phyloP scores from a whole-genome alignment of 345 rosid species.

The Sisymbrium altissimum region DNA sequence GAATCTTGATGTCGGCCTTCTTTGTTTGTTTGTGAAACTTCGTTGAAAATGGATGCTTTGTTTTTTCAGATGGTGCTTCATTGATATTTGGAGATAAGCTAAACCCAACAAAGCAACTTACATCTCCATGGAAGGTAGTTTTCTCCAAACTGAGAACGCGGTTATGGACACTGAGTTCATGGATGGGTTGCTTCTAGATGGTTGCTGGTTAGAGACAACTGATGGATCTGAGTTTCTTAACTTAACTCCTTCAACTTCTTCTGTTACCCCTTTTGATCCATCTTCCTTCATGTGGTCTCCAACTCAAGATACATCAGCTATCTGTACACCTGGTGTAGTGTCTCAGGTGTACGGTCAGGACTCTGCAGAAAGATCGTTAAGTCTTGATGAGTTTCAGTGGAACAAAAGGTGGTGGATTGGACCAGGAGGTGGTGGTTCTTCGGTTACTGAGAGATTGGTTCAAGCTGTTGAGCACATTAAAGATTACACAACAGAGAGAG shows the following conservation, averaged over 20 bases:
- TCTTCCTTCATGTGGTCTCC: constrained; percentile 49
- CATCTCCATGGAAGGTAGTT: constrained; percentile 53
- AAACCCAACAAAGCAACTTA: neutral
- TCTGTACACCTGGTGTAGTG: constrained; percentile 22
- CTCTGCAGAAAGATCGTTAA: constrained; percentile 29
- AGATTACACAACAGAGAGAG: constrained; percentile 56
- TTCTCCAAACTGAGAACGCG: constrained; percentile 42
- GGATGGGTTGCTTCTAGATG: constrained; percentile 79
- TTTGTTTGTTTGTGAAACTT: neutral
- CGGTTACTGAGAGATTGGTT: constrained; percentile 68
- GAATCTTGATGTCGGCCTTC: constrained; percentile 14
- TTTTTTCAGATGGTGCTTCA: constrained; percentile 27
- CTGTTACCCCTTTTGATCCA: constrained; percentile 43
- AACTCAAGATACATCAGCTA: constrained; percentile 28
- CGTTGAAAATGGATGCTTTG: neutral
- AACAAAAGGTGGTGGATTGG: constrained; percentile 75
- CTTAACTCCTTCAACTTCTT: constrained; percentile 40
- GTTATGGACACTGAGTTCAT: constrained; percentile 68
- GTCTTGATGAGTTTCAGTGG: constrained; percentile 32
- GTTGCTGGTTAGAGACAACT: constrained; percentile 90
- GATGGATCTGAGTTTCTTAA: constrained; percentile 76
- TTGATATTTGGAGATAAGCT: constrained; percentile 7
- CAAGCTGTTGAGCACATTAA: constrained; percentile 60
- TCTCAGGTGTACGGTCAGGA: constrained; percentile 38
- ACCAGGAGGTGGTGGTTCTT: constrained; percentile 42